Evolutionary conservation across 176 grass and related monocot species (phyloP).

Genomic region (Metroxylon sagu): DNA sequence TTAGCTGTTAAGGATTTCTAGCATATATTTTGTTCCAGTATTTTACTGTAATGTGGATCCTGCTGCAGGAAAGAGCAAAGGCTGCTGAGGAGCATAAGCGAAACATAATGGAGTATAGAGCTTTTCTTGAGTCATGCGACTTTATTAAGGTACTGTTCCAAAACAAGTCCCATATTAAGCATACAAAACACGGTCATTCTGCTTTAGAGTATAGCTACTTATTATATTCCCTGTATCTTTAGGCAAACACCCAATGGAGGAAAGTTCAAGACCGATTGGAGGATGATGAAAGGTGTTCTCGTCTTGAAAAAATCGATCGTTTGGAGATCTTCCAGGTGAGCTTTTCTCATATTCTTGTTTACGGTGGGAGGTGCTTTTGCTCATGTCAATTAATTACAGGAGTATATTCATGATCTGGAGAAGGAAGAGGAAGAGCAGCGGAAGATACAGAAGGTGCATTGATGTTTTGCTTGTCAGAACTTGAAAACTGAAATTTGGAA

Average conservation of each 20-base stretch:
- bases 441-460: slow-evolving; percentile 56
- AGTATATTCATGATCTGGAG: slow-evolving; percentile 68
- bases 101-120: slow-evolving; percentile 64
- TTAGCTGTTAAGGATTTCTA: no score
- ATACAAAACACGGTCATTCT: no score
- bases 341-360: slow-evolving; percentile 16
- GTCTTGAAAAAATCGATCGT: slow-evolving; percentile 86
- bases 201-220: background rate
- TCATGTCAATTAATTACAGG: slow-evolving; percentile 43
- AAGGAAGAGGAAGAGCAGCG: slow-evolving; percentile 82
- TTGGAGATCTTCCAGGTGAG: slow-evolving; percentile 87
- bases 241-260: slow-evolving; percentile 82
- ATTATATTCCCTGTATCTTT: background rate
- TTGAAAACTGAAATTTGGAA: no score
- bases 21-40: no score
- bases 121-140: slow-evolving; percentile 91
- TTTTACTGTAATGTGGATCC: background rate
- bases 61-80: slow-evolving; percentile 80
- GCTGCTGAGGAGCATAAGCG: slow-evolving; percentile 73
- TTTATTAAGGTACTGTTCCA: slow-evolving; percentile 77
- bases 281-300: slow-evolving; percentile 72
- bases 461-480: no score
- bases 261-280: slow-evolving; percentile 88
- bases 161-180: no score
- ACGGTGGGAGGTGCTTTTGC: slow-evolving; percentile 10